Evolutionary conservation across 345 rosid species (phyloP).

Genomic region (Raphanus raphanistrum): DNA sequence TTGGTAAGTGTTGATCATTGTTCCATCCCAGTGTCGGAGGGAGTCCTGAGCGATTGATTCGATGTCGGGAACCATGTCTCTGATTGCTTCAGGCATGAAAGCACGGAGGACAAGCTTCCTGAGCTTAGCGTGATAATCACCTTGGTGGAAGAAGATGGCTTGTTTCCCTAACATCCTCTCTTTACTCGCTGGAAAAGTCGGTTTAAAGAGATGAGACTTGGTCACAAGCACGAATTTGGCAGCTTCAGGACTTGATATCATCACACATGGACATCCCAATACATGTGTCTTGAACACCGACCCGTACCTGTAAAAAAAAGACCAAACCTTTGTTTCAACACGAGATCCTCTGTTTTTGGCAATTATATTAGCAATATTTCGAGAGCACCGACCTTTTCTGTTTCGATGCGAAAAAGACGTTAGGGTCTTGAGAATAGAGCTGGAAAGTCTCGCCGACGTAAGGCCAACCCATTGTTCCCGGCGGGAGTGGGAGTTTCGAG

Average conservation of each 20-base stretch:
- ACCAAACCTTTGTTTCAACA: background rate
- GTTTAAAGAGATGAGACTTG: conserved; percentile 72
- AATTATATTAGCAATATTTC: background rate
- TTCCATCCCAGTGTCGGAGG: conserved; percentile 52
- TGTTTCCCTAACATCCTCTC: conserved; percentile 86
- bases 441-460: conserved; percentile 84
- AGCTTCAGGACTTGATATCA: conserved; percentile 86
- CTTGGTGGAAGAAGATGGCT: conserved; percentile 87
- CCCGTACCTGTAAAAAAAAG: conserved; percentile 53
- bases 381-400: conserved; percentile 46
- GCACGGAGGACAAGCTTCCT: conserved; percentile 84
- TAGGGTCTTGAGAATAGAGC: conserved; percentile 89
- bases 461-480: conserved; percentile 86
- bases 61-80: conserved; percentile 50
- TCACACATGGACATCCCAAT: conserved; percentile 83
- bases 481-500: conserved; percentile 66
- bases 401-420: conserved; percentile 74
- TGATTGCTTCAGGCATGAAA: conserved; percentile 64
- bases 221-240: conserved; percentile 72
- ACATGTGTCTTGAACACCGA: conserved; percentile 79
- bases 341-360: background rate
- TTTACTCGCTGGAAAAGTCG: conserved; percentile 85
- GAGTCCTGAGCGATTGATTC: conserved; percentile 56
- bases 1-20: conserved; percentile 57
- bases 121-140: conserved; percentile 70